Evolutionary conservation across 169 alveolate species (phyloP).

Genomic region (Plasmodium malariae): DNA sequence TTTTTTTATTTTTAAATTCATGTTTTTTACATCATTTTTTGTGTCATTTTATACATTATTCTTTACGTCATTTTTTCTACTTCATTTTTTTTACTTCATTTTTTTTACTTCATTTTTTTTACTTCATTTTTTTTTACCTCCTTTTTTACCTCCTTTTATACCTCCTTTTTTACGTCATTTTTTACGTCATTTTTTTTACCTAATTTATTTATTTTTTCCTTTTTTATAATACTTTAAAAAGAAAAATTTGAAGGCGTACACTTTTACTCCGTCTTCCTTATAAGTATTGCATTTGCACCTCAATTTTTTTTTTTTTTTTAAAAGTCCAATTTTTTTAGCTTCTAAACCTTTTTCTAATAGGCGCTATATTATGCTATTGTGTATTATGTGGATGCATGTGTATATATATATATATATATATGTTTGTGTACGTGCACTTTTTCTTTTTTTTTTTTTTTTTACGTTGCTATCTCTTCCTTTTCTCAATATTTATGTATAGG

Average conservation of each 20-base stretch:
- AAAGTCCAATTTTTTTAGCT: constrained; percentile 1
- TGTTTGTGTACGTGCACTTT: background rate
- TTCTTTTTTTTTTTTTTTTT: background rate
- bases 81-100: no score
- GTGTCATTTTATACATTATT: no score
- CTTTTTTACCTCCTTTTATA: no score
- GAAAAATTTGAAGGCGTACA: background rate
- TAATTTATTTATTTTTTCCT: background rate
- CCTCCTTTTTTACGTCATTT: background rate
- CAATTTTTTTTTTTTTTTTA: no score
- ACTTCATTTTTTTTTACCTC: no score
- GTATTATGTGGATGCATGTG: background rate
- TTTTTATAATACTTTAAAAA: background rate
- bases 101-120: no score
- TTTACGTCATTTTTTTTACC: no score
- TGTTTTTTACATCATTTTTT: no score
- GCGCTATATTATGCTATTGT: background rate
- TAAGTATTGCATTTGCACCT: background rate
- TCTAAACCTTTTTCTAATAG: background rate
- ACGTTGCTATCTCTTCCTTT: no score
- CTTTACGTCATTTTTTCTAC: no score
- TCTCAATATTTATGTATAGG: no score
- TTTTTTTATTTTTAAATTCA: no score
- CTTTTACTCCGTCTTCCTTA: background rate
- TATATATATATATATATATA: background rate